Percentiles rank a stretch among this genome's conserved stretches.
These are phyloP conservation scores for Monosporascus sp. DNA, from an alignment of 2,329 filamentous ascomycete species.

Conservation along the genomic window DNA sequence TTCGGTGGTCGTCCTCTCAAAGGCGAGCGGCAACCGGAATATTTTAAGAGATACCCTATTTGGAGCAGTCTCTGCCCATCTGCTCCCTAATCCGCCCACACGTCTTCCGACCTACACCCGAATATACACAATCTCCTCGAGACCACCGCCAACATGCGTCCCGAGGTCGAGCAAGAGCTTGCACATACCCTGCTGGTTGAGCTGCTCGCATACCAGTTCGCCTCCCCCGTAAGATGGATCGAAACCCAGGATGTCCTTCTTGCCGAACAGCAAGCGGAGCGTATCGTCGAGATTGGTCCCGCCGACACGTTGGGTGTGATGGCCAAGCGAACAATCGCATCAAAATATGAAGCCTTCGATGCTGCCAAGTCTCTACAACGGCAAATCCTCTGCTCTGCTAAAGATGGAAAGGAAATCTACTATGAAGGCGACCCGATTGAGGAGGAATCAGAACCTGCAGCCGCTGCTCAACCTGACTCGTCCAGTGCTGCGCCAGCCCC, in stretches of 20 bases:
- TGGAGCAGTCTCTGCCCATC: neutral
- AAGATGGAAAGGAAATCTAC: conserved; percentile 98
- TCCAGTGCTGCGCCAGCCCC: conserved; percentile 38
- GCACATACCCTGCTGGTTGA: conserved; percentile 97
- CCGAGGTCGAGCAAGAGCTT: conserved; percentile 98
- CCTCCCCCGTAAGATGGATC: conserved; percentile 98
- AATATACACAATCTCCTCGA: conserved; percentile 10
- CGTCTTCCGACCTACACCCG: conserved; percentile 1
- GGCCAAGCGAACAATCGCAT: conserved; percentile 91
- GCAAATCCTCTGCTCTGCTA: conserved; percentile 99
- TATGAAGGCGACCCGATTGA: conserved; percentile 95
- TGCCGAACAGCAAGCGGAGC: conserved; percentile 89
- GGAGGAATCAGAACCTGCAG: conserved; percentile 70
- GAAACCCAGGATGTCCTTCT: conserved; percentile 99
- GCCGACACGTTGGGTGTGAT: conserved; percentile 96
- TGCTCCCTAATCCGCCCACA: conserved; percentile 3
- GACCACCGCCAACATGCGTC: conserved; percentile 66
- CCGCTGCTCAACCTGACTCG: conserved; percentile 37
- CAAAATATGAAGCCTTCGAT: conserved; percentile 98
- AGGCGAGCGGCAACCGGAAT: neutral
- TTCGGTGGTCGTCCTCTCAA: neutral
- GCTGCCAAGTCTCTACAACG: conserved; percentile 93
- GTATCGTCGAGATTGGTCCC: conserved; percentile 95
- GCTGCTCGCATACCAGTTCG: conserved; percentile 98
- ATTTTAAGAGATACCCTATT: neutral